phyloP scores from a whole-genome alignment of 352 stramenopile genomes.

The Elongisporangium senticosum region DNA sequence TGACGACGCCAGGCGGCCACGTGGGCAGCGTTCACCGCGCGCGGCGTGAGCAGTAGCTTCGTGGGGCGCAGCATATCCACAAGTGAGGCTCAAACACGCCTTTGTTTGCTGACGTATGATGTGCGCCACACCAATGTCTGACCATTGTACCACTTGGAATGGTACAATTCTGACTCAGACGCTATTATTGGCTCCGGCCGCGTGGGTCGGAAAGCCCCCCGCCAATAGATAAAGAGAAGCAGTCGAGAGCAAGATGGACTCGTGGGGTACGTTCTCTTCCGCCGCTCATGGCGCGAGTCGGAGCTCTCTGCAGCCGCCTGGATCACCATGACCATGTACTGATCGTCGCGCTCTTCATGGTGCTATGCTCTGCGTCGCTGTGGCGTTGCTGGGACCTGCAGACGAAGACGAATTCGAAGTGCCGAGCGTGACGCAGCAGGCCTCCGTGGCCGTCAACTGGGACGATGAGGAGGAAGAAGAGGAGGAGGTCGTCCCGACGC shows the following conservation, averaged over 20 bases:
- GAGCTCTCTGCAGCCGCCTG: neutral
- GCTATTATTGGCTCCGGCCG: neutral
- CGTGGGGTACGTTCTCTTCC: slow-evolving; percentile 46
- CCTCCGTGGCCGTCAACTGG: slow-evolving; percentile 52
- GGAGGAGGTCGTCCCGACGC: slow-evolving; percentile 26
- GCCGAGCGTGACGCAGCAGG: slow-evolving; percentile 36
- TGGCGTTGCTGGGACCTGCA: slow-evolving; percentile 10
- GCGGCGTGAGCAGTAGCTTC: neutral
- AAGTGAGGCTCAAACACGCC: neutral
- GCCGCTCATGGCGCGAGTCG: neutral
- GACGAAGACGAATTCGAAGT: slow-evolving; percentile 86
- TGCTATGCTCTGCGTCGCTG: neutral
- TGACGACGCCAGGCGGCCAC: neutral
- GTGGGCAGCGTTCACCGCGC: neutral
- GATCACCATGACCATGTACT: neutral
- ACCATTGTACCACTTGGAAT: neutral
- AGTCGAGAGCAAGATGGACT: slow-evolving; percentile 47
- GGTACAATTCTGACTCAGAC: neutral
- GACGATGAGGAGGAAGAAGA: slow-evolving; percentile 79
- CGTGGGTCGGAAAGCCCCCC: neutral
- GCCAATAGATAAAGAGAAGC: neutral
- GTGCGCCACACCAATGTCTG: neutral
- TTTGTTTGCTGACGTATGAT: neutral
- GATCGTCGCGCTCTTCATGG: neutral
- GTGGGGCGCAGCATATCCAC: neutral